phyloP scores from a whole-genome alignment of 139 green algal genomes.

The Haematococcus sp. region DNA sequence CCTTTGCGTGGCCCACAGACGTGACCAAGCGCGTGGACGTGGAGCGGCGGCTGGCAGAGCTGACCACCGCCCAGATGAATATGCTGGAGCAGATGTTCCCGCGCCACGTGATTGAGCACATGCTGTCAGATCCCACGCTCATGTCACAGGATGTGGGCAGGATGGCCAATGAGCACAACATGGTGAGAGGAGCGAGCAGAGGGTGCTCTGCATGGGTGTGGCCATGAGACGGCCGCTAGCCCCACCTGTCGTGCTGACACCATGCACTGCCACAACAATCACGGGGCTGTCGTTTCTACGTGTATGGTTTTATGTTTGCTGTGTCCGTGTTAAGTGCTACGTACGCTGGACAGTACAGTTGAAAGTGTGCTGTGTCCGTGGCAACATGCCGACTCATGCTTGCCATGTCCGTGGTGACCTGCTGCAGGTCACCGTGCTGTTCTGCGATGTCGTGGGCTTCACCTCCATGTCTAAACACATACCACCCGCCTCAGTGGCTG shows the following conservation, averaged over 20 bases:
- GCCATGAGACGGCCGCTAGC: no score
- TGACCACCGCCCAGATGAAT: slow-evolving; percentile 28
- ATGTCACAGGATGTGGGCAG: background rate
- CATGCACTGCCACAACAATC: background rate
- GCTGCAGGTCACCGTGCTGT: slow-evolving; percentile 28
- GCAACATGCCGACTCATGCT: no score
- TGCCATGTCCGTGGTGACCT: no score
- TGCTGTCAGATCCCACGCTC: slow-evolving; percentile 3
- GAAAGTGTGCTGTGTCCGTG: no score
- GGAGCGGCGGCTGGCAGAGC: slow-evolving; percentile 32
- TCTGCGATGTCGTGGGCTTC: slow-evolving; percentile 42
- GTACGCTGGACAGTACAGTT: no score
- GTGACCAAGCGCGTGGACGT: slow-evolving; percentile 28
- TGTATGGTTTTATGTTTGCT: background rate
- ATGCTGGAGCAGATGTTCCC: slow-evolving; percentile 46
- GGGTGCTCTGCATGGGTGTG: slow-evolving; percentile 4
- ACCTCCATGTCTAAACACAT: slow-evolving; percentile 29
- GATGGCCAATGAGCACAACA: slow-evolving; percentile 7
- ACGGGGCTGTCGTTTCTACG: background rate
- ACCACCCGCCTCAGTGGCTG: slow-evolving; percentile 14
- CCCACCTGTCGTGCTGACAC: background rate
- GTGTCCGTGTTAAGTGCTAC: background rate
- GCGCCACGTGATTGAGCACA: slow-evolving; percentile 17
- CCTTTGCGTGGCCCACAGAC: slow-evolving; percentile 5
- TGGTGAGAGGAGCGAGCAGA: no score